A percentile compares a stretch with the other conserved stretches of the same genome.
Evolutionary conservation across 2,329 filamentous ascomycete genomes (phyloP).

Genomic region (Chlorencoelia australis): DNA sequence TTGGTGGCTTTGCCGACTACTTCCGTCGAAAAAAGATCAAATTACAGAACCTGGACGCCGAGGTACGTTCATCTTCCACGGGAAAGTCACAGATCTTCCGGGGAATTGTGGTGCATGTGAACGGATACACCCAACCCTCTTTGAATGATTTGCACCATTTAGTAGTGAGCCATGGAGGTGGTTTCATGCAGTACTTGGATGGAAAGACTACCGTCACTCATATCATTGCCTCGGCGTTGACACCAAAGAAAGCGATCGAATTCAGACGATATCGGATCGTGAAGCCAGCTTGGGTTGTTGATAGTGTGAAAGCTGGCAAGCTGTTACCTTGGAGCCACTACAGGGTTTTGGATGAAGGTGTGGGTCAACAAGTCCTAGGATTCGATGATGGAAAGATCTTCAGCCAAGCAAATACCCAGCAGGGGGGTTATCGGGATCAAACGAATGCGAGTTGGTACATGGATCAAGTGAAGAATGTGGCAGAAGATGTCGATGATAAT

Average conservation of each 20-base stretch:
- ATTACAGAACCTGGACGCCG: slow-evolving; percentile 83
- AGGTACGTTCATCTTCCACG: slow-evolving; percentile 58
- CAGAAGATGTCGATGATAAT: slow-evolving; percentile 33
- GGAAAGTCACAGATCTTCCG: slow-evolving; percentile 81
- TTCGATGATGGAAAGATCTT: slow-evolving; percentile 52
- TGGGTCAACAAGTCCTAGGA: slow-evolving; percentile 66
- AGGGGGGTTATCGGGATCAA: slow-evolving; percentile 67
- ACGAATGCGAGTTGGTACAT: slow-evolving; percentile 77
- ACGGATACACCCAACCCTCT: slow-evolving; percentile 91
- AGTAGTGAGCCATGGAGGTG: slow-evolving; percentile 87
- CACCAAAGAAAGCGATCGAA: slow-evolving; percentile 86
- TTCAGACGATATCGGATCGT: slow-evolving; percentile 84
- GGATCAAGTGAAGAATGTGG: slow-evolving; percentile 47
- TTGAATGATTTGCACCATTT: slow-evolving; percentile 79
- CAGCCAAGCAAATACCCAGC: slow-evolving; percentile 52
- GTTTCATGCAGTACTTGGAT: slow-evolving; percentile 89
- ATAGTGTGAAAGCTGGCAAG: slow-evolving; percentile 73
- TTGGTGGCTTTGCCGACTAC: slow-evolving; percentile 85
- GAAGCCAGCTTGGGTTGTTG: slow-evolving; percentile 87
- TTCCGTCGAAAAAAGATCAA: slow-evolving; percentile 96
- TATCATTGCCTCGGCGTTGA: slow-evolving; percentile 83
- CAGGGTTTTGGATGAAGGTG: slow-evolving; percentile 74
- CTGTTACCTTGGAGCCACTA: slow-evolving; percentile 81
- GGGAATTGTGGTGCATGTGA: slow-evolving; percentile 82
- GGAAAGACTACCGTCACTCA: slow-evolving; percentile 92